Evolutionary conservation across 1,284 basidiomycete species (phyloP).

Genomic region (Sphaerobolus stellatus): DNA sequence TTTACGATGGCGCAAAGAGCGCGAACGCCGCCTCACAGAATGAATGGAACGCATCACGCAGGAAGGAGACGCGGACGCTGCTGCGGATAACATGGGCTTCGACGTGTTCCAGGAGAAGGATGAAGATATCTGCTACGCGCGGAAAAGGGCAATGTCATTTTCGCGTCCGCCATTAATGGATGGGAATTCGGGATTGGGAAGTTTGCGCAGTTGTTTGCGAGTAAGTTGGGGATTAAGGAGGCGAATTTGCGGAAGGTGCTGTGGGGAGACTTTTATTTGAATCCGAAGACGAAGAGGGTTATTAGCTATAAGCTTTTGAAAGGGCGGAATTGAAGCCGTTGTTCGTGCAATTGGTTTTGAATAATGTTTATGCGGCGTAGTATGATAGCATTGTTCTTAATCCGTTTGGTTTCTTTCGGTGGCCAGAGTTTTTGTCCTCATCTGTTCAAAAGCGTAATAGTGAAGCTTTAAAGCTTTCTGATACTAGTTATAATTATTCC

Average conservation of each 20-base stretch:
- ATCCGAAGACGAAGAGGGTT: slow-evolving; percentile 94
- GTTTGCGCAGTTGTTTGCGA: slow-evolving; percentile 91
- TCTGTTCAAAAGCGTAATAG: too few relatives aligned
- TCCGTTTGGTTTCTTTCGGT: too few relatives aligned
- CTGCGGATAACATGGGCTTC: slow-evolving; percentile 33
- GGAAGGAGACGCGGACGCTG: slow-evolving; percentile 53
- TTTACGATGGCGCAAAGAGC: slow-evolving; percentile 90
- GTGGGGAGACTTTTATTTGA: slow-evolving; percentile 98
- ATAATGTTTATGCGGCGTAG: slow-evolving; percentile 98
- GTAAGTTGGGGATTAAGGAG: slow-evolving; percentile 92
- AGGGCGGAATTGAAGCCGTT: slow-evolving; percentile 90
- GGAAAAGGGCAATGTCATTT: slow-evolving; percentile 93
- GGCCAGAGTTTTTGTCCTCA: too few relatives aligned
- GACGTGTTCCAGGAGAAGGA: slow-evolving; percentile 93
- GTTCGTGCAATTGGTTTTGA: slow-evolving; percentile 96
- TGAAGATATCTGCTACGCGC: slow-evolving; percentile 96
- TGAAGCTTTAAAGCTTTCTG: too few relatives aligned
- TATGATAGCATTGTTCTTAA: slow-evolving; percentile 81
- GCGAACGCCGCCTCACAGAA: slow-evolving; percentile 75
- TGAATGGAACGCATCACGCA: slow-evolving; percentile 72
- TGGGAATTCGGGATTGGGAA: slow-evolving; percentile 97
- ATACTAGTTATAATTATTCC: too few relatives aligned
- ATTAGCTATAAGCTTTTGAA: slow-evolving; percentile 89
- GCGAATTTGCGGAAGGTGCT: slow-evolving; percentile 82
- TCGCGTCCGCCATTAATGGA: slow-evolving; percentile 94